phyloP scores from a whole-genome alignment of 768 basidiomycete species.

The Xerocomellus intermedius region DNA sequence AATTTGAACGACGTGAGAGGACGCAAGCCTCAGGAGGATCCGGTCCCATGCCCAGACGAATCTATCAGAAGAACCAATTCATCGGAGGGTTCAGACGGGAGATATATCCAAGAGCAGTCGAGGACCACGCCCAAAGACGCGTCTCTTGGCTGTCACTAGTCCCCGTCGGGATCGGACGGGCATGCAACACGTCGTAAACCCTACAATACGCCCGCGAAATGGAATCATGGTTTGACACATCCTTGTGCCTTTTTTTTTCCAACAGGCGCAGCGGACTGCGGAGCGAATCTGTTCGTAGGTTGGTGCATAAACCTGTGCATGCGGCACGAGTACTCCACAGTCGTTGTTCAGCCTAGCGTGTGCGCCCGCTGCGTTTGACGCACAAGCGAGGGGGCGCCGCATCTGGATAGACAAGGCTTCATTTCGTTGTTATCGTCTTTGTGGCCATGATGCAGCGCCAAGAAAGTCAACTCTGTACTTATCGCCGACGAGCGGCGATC shows the following conservation, averaged over 20 bases:
- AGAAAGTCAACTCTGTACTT: background rate
- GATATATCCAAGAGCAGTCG: background rate
- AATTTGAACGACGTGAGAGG: slow-evolving; percentile 1
- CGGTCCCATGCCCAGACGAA: background rate
- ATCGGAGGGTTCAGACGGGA: too few relatives aligned
- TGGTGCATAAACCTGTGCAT: background rate
- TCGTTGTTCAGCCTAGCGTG: too few relatives aligned
- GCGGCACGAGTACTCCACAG: background rate
- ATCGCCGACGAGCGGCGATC: background rate
- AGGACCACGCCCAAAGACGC: too few relatives aligned
- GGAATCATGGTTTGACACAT: too few relatives aligned
- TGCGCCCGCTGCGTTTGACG: background rate
- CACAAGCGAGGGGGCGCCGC: background rate
- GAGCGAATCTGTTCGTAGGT: background rate
- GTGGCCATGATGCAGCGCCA: background rate
- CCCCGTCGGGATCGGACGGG: too few relatives aligned
- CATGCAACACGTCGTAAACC: too few relatives aligned
- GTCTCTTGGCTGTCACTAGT: too few relatives aligned
- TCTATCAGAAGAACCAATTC: too few relatives aligned
- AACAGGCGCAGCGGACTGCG: too few relatives aligned
- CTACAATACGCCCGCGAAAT: too few relatives aligned
- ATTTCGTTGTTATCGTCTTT: background rate
- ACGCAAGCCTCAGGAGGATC: background rate
- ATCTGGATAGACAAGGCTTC: background rate
- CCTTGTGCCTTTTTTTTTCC: too few relatives aligned